Evolutionary conservation across 768 basidiomycete species (phyloP).

Genomic region (Baorangia bicolor): DNA sequence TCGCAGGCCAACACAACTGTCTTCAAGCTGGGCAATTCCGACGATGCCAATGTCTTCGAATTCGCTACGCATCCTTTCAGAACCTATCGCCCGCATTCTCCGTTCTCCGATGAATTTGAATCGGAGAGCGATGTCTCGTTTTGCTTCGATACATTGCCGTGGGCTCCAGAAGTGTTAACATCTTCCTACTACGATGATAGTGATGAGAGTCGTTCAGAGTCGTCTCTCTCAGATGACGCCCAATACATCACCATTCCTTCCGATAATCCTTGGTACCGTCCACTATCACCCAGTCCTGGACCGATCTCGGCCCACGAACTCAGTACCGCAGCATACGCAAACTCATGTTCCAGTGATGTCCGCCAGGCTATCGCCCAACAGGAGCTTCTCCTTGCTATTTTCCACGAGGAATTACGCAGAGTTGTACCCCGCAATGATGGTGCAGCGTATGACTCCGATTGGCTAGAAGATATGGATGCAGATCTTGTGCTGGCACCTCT

Average conservation of each 20-base stretch:
- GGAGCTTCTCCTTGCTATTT: conserved; percentile 33
- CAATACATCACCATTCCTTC: conserved; percentile 42
- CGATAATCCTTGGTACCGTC: conserved; percentile 40
- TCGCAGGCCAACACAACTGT: conserved; percentile 16
- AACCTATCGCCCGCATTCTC: conserved; percentile 12
- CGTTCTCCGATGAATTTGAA: conserved; percentile 24
- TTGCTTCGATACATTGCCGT: conserved; percentile 14
- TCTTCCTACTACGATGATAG: conserved; percentile 19
- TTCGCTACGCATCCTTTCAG: conserved; percentile 23
- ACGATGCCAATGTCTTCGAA: conserved; percentile 3
- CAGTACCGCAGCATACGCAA: conserved; percentile 16
- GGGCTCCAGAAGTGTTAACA: conserved; percentile 18
- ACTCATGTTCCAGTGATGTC: conserved; percentile 33
- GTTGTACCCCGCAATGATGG: conserved; percentile 15
- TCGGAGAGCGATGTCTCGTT: conserved; percentile 20
- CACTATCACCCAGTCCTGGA: conserved; percentile 28
- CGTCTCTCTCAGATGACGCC: conserved; percentile 25
- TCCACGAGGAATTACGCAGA: conserved; percentile 30
- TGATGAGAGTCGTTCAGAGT: conserved; percentile 21
- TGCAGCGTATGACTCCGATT: conserved; percentile 21
- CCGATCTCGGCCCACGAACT: conserved; percentile 23
- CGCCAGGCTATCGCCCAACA: conserved; percentile 34
- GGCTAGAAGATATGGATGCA: conserved; percentile 29
- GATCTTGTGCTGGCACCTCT: conserved; percentile 30
- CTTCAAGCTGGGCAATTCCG: not conserved